Conservation (phyloP, 352 stramenopile species). For the Globisporangium cystogenes region DNA sequence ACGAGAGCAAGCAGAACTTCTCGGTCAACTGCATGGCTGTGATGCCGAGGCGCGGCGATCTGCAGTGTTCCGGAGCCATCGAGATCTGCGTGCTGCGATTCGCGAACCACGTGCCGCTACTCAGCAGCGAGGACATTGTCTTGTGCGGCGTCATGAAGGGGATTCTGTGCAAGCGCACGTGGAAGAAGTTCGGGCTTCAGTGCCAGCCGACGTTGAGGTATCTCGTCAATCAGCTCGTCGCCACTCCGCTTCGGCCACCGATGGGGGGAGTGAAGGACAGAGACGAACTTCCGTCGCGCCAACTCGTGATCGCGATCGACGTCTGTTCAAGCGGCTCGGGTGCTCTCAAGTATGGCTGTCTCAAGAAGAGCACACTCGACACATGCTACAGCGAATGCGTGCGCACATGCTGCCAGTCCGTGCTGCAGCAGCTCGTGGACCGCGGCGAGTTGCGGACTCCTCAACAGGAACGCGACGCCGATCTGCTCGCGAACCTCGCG, state of each 20-base stretch:
- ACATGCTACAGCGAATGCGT: constrained; percentile 30
- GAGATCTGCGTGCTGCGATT: constrained; percentile 66
- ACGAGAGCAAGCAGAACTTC: constrained; percentile 20
- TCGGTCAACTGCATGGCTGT: constrained; percentile 47
- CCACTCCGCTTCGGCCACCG: constrained; percentile 17
- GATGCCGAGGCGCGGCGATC: constrained; percentile 20
- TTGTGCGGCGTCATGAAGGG: constrained; percentile 47
- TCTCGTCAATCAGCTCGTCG: constrained; percentile 51
- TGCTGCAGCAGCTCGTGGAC: constrained; percentile 45
- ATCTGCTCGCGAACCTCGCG: constrained; percentile 40
- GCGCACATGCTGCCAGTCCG: constrained; percentile 29
- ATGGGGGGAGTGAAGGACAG: neutral
- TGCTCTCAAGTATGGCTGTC: constrained; percentile 37
- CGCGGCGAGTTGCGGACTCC: constrained; percentile 38
- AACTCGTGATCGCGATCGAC: constrained; percentile 52
- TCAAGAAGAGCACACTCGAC: constrained; percentile 57
- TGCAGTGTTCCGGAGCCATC: constrained; percentile 19
- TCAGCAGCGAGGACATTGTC: constrained; percentile 55
- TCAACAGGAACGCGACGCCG: constrained; percentile 42
- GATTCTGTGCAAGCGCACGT: constrained; percentile 27
- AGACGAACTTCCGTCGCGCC: constrained; percentile 2
- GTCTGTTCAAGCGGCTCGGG: constrained; percentile 20
- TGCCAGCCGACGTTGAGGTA: constrained; percentile 23
- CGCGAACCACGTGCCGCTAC: constrained; percentile 64
- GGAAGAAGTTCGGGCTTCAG: constrained; percentile 54